A percentile compares a stretch with the other conserved stretches of the same genome.
phyloP scores from a whole-genome alignment of 2,329 filamentous ascomycete genomes.

The Penicillium capsulatum region DNA sequence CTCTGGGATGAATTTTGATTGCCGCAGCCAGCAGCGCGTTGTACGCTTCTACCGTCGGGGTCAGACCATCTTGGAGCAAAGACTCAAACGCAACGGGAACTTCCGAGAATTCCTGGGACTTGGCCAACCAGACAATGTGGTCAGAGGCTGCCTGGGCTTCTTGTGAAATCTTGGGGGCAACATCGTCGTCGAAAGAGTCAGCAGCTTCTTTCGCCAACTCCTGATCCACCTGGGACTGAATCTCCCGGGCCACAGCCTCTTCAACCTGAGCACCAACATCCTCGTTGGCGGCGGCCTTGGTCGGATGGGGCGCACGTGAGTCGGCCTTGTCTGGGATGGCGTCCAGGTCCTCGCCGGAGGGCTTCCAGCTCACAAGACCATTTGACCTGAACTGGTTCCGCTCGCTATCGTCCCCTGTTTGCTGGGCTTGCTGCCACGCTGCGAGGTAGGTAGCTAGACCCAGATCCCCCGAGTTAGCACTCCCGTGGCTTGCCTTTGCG shows the following conservation, averaged over 20 bases:
- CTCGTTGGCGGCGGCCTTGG: slow-evolving; percentile 48
- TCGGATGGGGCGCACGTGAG: slow-evolving; percentile 54
- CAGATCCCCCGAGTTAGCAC: slow-evolving; percentile 54
- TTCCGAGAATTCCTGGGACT: slow-evolving; percentile 71
- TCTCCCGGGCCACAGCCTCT: slow-evolving; percentile 76
- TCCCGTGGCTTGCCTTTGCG: slow-evolving; percentile 56
- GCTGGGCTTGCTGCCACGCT: slow-evolving; percentile 76
- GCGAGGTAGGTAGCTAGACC: slow-evolving; percentile 88
- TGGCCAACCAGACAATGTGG: slow-evolving; percentile 70
- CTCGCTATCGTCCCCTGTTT: slow-evolving; percentile 66
- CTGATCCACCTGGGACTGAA: slow-evolving; percentile 57
- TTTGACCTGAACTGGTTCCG: slow-evolving; percentile 91
- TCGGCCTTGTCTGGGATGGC: slow-evolving; percentile 27
- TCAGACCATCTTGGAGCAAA: slow-evolving; percentile 76
- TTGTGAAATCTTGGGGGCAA: slow-evolving; percentile 50
- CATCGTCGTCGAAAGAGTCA: slow-evolving; percentile 29
- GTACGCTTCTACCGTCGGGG: slow-evolving; percentile 81
- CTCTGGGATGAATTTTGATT: slow-evolving; percentile 73
- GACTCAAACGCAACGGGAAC: slow-evolving; percentile 88
- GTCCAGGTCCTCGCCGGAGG: slow-evolving; percentile 40
- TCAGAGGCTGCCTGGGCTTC: slow-evolving; percentile 69
- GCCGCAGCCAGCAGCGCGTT: slow-evolving; percentile 83
- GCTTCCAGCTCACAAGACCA: slow-evolving; percentile 85
- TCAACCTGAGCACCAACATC: slow-evolving; percentile 71
- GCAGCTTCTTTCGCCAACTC: slow-evolving; percentile 40